Base-by-base conservation (phyloP, 164 flowering plant species). In the Chimonanthus salicifolius region DNA sequence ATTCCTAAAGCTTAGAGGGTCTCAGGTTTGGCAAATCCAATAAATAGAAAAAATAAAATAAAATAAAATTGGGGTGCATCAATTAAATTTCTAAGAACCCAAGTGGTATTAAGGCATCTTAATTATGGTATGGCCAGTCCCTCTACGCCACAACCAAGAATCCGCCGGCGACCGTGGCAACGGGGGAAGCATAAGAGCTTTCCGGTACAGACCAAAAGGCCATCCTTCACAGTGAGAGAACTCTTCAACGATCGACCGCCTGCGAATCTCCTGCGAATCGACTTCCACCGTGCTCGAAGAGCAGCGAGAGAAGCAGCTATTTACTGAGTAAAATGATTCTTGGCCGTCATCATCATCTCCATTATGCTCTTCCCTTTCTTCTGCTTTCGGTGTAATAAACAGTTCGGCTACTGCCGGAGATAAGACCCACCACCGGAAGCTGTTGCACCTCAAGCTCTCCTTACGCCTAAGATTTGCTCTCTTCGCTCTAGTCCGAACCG, bases 131-230 rank as follows among this genome's bases (percentile, higher is more conserved):
- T 49, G 65, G 54, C 74, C 77, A 80, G 86, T 87, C 63, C 73
- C 76, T 78, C 87, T 88, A 58, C 84, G 72, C 97, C 97, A 92
- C 20, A 82, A 78, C 98, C 98, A 94, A 43, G 98, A 89, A 10
- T 92, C 97, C 0, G 94, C 78, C 0, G 98, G 96, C 0, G 93
- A 89, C 65, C 83, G 88, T 2, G 97, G 98, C 60, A 94, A 81
- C 43, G 98, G 98, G 3, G 96, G 98, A 80, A 92, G 92, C 76
- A 89, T 50, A 74, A 90, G 20, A 9, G 82, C 83, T 77, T 82
- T 94, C 67, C 91, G 73, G 81, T 84, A 83, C 3, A 94, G 86
- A 20, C 98, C 98, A 43, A 94, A 92, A 0, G 98, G 96, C 98
- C 98, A 94, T 46, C 97, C 97, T 60, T 92, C 84, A 45, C 93